Base-by-base conservation (phyloP, 2,329 filamentous ascomycete genomes). In the Paecilomyces variotii region DNA sequence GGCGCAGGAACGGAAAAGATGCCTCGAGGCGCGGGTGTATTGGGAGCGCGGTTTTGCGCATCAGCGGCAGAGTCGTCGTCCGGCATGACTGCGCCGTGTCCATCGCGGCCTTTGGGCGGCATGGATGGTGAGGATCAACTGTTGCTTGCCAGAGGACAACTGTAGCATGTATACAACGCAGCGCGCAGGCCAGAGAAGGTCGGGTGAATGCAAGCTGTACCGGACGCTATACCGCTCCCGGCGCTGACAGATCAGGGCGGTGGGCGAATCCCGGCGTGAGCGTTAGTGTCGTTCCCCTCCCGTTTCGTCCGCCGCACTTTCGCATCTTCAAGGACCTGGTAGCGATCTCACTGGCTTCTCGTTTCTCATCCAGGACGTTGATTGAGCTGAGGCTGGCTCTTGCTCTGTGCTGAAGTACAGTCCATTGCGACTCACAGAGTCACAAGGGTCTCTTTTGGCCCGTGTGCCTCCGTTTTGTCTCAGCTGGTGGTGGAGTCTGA, bases 1-100 rank as follows among this genome's bases (percentile, higher is more conserved):
- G 90, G 88, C 10, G 82, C 76, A 6, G 94, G 93, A 11, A 79
- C 66, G 24, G 72, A 69, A 61, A 77, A 76, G 59, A 74, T 68
- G 54, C 72, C 67, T 53, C 65, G 66, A 50, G 67, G 59, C 57
- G 64, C 64, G 28, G 63, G 59, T 26, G 60, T 10, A 28, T 25
- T 59, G 28, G 58, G 49, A 56, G 54, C 49, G 54, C 60, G 12
- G 45, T 54, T 28, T 30, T 19, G 57, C 24, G 54, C 52, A 53
- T 56, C 55, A 12, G 30, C 24, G 35, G 56, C 57, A 54, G 59
- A 55, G 35, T 64, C 62, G 59, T 63, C 63, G 59, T 65, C 65
- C 57, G 66, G 63, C 61, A 60, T 65, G 62, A 53, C 62, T 60
- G 63, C 66, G 63, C 59, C 63, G 61, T 59, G 61, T 55, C 56